Conservation (phyloP, 2,329 filamentous ascomycete genomes). For the Fusarium buxicola region DNA sequence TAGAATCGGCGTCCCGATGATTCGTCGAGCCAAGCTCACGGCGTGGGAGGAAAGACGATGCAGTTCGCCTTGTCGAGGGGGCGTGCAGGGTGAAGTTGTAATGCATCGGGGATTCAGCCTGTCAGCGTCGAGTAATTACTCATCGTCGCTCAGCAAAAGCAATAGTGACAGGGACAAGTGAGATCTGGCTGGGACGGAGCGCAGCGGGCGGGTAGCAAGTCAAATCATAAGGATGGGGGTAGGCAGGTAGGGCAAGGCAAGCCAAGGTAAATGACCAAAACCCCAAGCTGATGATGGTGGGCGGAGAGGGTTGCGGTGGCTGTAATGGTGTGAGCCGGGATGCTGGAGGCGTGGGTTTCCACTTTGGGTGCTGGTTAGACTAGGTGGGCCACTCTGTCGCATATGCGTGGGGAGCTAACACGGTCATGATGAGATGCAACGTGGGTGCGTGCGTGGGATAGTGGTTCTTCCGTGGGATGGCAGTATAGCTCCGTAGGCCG, state of each 20-base stretch:
- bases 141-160: slow-evolving; percentile 43
- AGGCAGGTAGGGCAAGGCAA: slow-evolving; percentile 29
- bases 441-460: slow-evolving; percentile 36
- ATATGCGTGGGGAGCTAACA: slow-evolving; percentile 34
- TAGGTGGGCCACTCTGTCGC: slow-evolving; percentile 34
- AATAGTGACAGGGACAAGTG: slow-evolving; percentile 37
- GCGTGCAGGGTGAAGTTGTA: slow-evolving; percentile 39
- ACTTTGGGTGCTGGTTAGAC: slow-evolving; percentile 23
- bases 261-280: slow-evolving; percentile 18
- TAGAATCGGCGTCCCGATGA: slow-evolving; percentile 41
- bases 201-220: slow-evolving; percentile 30
- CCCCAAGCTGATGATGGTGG: slow-evolving; percentile 30
- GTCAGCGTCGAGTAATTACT: slow-evolving; percentile 52
- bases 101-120: slow-evolving; percentile 42
- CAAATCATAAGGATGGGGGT: slow-evolving; percentile 18
- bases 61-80: slow-evolving; percentile 37
- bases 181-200: slow-evolving; percentile 24
- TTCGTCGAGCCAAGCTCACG: slow-evolving; percentile 37
- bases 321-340: slow-evolving; percentile 39
- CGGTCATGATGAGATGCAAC: slow-evolving; percentile 30
- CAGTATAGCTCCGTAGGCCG: slow-evolving; percentile 7
- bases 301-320: slow-evolving; percentile 11
- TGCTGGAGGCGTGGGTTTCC: slow-evolving; percentile 17
- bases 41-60: slow-evolving; percentile 33
- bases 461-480: slow-evolving; percentile 30